Base-by-base conservation (phyloP, 352 stramenopile species). In the Phytopythium sindhum region DNA sequence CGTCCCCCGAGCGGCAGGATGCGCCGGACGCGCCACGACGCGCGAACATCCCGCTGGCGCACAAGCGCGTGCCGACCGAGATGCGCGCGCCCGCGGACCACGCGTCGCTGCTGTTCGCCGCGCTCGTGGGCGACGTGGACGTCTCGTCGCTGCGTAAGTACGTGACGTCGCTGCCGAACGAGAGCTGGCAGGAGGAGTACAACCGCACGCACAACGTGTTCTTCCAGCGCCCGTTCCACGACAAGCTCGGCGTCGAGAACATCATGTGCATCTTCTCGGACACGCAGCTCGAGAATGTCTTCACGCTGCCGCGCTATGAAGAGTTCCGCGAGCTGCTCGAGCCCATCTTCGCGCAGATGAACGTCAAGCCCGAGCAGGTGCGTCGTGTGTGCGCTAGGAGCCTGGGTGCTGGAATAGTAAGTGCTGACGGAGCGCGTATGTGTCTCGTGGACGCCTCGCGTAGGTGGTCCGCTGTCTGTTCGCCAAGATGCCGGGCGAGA, bases 211-310 rank as follows among this genome's bases (percentile, higher is more conserved):
- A 81, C 68, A 97, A 97, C 63, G 93, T 98, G 23, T 77, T 78
- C 44, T 81, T 99, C 24, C 86, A 83, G 47, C 84, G 96, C 17
- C 84, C 95, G 23, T 94, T 90, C 54, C 97, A 99, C 74, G 97
- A 99, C 82, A 81, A 79, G 57, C 97, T 97, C 76, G 97, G 97
- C 52, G 97, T 99, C 55, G 82, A 90, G 65, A 98, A 98, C 74
- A 96, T 98, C 65, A 89, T 98, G 45, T 89, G 98, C 41, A 73
- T 98, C 17, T 99, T 98, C 79, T 98, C 87, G 63, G 96, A 99
- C 79, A 97, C 98, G 70, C 98, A 98, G 74, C 72, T 98, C 23
- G 82, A 95, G 63, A 81, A 81, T 39, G 88, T 97, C 26, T 98
- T 96, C 72, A 81, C 91, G 39, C 74, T 99, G 48, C 97, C 97